Evolutionary conservation across 2,329 filamentous ascomycete species (phyloP).

Genomic region (Colletotrichum sp.): DNA sequence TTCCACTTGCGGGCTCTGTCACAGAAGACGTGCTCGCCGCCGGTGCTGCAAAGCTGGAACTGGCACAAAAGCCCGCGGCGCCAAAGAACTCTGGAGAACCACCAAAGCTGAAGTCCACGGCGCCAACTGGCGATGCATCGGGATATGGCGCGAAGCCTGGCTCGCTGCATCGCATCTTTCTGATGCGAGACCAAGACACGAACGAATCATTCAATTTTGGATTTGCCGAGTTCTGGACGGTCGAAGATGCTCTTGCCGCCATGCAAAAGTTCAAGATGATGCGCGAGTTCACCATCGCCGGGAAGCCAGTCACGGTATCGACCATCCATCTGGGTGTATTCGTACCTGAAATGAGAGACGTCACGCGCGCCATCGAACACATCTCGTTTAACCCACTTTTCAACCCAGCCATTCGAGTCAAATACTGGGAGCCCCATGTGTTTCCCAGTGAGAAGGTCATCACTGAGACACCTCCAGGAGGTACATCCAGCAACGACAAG

Average conservation of each 20-base stretch:
- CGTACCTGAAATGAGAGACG: constrained; percentile 70
- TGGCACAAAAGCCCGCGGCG: constrained; percentile 58
- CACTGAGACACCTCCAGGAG: constrained; percentile 53
- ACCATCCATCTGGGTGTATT: constrained; percentile 89
- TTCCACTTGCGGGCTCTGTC: constrained; percentile 72
- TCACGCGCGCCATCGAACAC: constrained; percentile 58
- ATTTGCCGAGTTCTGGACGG: constrained; percentile 81
- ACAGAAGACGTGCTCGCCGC: constrained; percentile 75
- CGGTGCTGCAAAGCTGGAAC: constrained; percentile 75
- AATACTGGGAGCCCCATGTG: constrained; percentile 78
- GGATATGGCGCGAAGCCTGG: constrained; percentile 75
- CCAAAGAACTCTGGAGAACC: constrained; percentile 48
- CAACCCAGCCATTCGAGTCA: constrained; percentile 70
- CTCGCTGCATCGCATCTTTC: constrained; percentile 77
- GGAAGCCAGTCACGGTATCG: constrained; percentile 71
- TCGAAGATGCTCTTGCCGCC: constrained; percentile 78
- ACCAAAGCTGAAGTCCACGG: constrained; percentile 64
- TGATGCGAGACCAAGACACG: constrained; percentile 75
- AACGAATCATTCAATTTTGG: constrained; percentile 82
- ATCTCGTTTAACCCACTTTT: constrained; percentile 75
- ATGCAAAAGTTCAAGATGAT: constrained; percentile 74
- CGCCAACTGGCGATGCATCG: constrained; percentile 57
- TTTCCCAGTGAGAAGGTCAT: constrained; percentile 72
- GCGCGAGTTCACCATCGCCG: constrained; percentile 79
- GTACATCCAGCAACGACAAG: constrained; percentile 42